These are phyloP conservation scores for Blastocrithidia nonstop DNA, from an alignment of 208 protist genomes.

Conservation along the genomic window DNA sequence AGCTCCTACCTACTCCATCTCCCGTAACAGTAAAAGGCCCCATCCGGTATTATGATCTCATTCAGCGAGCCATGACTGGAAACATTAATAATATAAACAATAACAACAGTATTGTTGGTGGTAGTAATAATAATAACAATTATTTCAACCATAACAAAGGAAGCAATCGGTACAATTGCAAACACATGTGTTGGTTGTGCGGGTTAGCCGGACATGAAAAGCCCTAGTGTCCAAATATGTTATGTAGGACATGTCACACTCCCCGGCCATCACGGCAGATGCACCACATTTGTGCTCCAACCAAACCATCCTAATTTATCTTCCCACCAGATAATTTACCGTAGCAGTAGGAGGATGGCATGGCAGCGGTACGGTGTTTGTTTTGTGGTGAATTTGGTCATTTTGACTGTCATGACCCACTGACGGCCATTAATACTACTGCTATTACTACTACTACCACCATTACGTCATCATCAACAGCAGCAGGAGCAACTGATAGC, in stretches of 20 bases:
- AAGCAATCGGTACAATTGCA: constrained; percentile 5
- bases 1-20: background rate
- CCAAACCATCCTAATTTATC: constrained; percentile 33
- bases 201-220: constrained; percentile 69
- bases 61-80: constrained; percentile 9
- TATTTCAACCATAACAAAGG: constrained; percentile 5
- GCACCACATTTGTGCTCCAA: constrained; percentile 16
- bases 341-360: constrained; percentile 10
- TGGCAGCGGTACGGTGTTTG: constrained; percentile 43
- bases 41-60: constrained; percentile 50
- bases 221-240: constrained; percentile 50
- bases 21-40: constrained; percentile 4
- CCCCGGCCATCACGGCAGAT: constrained; percentile 14
- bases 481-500: too few species aligned
- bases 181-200: constrained; percentile 75
- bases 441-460: too few species aligned
- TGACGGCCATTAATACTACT: too few species aligned
- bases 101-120: constrained; percentile 8
- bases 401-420: constrained; percentile 38
- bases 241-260: constrained; percentile 55
- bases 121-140: constrained; percentile 5
- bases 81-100: constrained; percentile 2
- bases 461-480: too few species aligned
- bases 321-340: constrained; percentile 5
- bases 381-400: constrained; percentile 35